These are phyloP conservation scores for Arachnomyces sp. DNA, from an alignment of 2,329 filamentous ascomycete genomes.

Conservation along the genomic window DNA sequence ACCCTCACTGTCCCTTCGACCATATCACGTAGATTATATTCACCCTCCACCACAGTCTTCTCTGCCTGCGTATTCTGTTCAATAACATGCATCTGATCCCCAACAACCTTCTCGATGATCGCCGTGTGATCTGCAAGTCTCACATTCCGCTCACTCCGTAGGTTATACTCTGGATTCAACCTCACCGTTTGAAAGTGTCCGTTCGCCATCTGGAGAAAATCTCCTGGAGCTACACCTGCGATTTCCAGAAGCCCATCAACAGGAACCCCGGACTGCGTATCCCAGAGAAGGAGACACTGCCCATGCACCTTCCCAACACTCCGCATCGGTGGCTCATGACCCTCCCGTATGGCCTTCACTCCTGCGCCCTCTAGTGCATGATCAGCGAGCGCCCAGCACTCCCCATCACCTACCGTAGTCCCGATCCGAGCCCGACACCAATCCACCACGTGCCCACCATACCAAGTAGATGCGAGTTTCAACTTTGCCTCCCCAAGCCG, in stretches of 20 bases:
- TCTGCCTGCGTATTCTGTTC: conserved; percentile 7
- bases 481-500: conserved; percentile 15
- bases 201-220: conserved; percentile 26
- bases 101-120: conserved; percentile 4
- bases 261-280: conserved; percentile 12
- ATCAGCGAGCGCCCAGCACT: conserved; percentile 32
- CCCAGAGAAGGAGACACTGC: conserved; percentile 19
- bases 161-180: conserved; percentile 6
- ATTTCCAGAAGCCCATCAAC: conserved; percentile 15
- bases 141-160: conserved; percentile 6
- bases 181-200: conserved; percentile 26
- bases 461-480: conserved; percentile 15
- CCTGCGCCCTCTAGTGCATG: conserved; percentile 22
- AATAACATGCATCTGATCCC: conserved; percentile 1
- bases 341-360: conserved; percentile 11
- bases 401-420: conserved; percentile 28
- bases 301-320: conserved; percentile 26
- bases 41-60: conserved; percentile 2
- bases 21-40: conserved; percentile 6
- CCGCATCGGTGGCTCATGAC: conserved; percentile 23
- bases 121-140: conserved; percentile 6
- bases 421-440: conserved; percentile 25
- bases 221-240: conserved; percentile 23
- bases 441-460: conserved; percentile 22
- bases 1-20: conserved; percentile 4